phyloP scores from a whole-genome alignment of 2,329 filamentous ascomycete genomes.

The Cladosporium sp. region DNA sequence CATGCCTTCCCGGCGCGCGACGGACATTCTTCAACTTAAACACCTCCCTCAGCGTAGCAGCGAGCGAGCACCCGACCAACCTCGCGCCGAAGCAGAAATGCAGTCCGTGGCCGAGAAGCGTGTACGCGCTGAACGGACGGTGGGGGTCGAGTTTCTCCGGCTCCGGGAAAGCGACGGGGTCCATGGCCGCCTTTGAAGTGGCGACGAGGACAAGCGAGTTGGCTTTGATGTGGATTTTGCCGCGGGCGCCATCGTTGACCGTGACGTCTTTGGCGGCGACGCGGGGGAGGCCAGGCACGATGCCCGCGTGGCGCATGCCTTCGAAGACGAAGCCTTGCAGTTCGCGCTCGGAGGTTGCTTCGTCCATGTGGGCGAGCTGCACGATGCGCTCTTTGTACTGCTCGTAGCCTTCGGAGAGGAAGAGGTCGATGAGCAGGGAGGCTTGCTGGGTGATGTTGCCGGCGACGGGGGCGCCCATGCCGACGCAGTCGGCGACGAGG shows the following conservation, averaged over 20 bases:
- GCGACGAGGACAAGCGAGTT: conserved; percentile 42
- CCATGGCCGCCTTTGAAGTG: conserved; percentile 42
- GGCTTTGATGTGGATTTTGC: conserved; percentile 43
- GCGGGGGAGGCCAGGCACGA: conserved; percentile 50
- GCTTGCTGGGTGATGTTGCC: conserved; percentile 51
- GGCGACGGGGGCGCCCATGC: conserved; percentile 47
- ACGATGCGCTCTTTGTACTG: conserved; percentile 47
- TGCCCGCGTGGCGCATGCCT: conserved; percentile 49
- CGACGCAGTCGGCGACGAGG: conserved; percentile 29
- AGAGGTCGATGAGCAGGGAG: conserved; percentile 51
- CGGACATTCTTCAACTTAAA: conserved; percentile 44
- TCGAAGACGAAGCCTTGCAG: conserved; percentile 53
- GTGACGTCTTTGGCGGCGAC: conserved; percentile 42
- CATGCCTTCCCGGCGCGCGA: conserved; percentile 34
- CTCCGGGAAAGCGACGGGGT: conserved; percentile 37
- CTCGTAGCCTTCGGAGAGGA: conserved; percentile 47
- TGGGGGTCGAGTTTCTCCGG: conserved; percentile 41
- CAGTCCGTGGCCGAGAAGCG: conserved; percentile 38
- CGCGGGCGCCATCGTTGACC: conserved; percentile 44
- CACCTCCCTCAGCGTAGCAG: conserved; percentile 41
- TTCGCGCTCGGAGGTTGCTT: conserved; percentile 41
- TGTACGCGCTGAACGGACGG: conserved; percentile 37
- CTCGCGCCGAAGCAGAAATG: conserved; percentile 40
- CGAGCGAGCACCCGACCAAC: conserved; percentile 37
- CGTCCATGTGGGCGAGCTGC: conserved; percentile 45